Evolutionary conservation across 148 eudicot genomes (phyloP), one percentile per base, ranked within the genome.

Genomic region (Silene latifolia): DNA sequence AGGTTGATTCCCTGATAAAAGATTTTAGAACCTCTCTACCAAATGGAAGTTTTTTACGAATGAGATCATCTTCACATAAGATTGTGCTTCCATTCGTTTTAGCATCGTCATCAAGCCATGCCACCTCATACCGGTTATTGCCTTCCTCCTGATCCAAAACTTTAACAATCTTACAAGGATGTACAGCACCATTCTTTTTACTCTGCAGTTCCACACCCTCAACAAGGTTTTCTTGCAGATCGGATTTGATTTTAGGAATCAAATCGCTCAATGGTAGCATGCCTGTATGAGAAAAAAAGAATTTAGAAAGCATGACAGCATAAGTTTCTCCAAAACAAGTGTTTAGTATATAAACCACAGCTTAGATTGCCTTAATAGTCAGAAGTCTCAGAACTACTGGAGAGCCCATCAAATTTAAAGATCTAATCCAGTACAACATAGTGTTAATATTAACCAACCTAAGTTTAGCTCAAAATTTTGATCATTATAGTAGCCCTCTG

Each of bases 1-100:
- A 92, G 44, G 99, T 95, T 57, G 94, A 92, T 81, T 95, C 96
- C 82, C 89, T 89, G 13, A 95, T 87, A 76, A 86, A 95, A 64
- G 99, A 92, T 87, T 90, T 95, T 64, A 95, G 76, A 77, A 88
- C 84, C 74, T 85, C 88, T 83, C 93, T 80, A 68, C 85, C 88
- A 81, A 90, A 89, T 61, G 98, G 99, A 48, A 88, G 85, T 80
- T 88, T 92, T 82, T 84, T 90, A 78, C 81, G 85, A 51, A 88
- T 83, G 85, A 92, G 80, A 73, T 92, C 97, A 62, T 86, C 92
- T 78, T 81, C 90, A 83, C 82, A 84, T 65, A 95, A 75, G 51
- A 88, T 82, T 54, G 87, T 73, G 79, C 72, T 87, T 79, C 80
- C 98, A 78, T 82, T 86, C 72, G 72, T 71, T 65, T 87, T 89